Evolutionary conservation across 2,329 filamentous ascomycete species (phyloP).

Genomic region (Colletotrichum graminicola): DNA sequence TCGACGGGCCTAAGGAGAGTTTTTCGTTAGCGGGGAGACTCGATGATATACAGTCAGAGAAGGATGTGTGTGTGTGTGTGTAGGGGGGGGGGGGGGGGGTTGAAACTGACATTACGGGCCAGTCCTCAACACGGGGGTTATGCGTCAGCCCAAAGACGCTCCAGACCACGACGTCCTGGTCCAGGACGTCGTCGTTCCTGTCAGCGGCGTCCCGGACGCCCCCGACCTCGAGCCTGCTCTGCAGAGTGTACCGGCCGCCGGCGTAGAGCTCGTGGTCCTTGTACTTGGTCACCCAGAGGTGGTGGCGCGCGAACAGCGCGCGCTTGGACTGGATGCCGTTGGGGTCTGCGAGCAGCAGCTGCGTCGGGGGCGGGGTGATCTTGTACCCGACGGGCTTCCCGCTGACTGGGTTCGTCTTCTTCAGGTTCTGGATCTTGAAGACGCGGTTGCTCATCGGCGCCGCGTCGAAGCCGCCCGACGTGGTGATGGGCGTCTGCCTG

Average conservation of each 20-base stretch:
- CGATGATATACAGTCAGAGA: no score
- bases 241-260: constrained; percentile 48
- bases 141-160: constrained; percentile 66
- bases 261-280: constrained; percentile 49
- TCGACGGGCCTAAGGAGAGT: constrained; percentile 63
- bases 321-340: constrained; percentile 43
- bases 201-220: constrained; percentile 45
- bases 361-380: constrained; percentile 52
- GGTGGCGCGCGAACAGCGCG: constrained; percentile 47
- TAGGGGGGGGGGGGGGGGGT: no score
- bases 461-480: constrained; percentile 56
- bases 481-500: constrained; percentile 57
- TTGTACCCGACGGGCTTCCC: constrained; percentile 54
- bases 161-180: constrained; percentile 62
- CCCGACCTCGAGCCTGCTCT: constrained; percentile 50
- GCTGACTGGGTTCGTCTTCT: constrained; percentile 50
- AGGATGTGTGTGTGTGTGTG: no score
- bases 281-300: constrained; percentile 48
- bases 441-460: constrained; percentile 55
- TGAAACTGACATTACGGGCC: constrained; percentile 67
- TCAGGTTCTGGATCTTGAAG: constrained; percentile 37
- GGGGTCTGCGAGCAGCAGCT: constrained; percentile 50
- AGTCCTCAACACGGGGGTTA: constrained; percentile 68
- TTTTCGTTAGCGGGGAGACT: neutral
- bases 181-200: constrained; percentile 61